These are phyloP conservation scores for Elymus sibiricus DNA, from an alignment of 176 grass and related monocot species.

Conservation along the genomic window DNA sequence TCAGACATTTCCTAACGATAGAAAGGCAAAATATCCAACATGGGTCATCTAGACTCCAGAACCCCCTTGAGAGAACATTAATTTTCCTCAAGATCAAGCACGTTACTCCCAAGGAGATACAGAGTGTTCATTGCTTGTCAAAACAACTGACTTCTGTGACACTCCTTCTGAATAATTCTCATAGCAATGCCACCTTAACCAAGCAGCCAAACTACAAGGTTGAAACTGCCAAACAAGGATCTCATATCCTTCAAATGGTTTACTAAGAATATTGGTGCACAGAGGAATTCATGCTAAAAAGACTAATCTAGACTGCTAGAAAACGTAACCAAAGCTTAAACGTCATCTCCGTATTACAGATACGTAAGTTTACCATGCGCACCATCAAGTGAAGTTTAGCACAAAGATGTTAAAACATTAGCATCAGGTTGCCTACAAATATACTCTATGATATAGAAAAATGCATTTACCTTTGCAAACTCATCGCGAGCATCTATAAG, in stretches of 20 bases:
- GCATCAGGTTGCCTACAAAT: background rate
- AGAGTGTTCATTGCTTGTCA: background rate
- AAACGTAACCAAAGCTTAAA: slow-evolving; percentile 4
- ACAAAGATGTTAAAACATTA: slow-evolving; percentile 9
- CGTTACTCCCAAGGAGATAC: background rate
- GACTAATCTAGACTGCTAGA: background rate
- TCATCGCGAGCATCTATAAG: slow-evolving; percentile 82
- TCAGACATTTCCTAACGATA: background rate
- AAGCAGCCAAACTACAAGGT: background rate
- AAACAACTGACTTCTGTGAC: background rate
- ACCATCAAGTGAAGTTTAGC: background rate
- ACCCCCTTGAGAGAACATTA: background rate
- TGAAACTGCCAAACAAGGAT: slow-evolving; percentile 4
- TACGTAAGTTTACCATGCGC: background rate
- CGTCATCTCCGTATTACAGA: background rate
- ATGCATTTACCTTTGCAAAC: slow-evolving; percentile 68
- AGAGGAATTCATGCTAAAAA: background rate
- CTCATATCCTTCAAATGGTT: background rate
- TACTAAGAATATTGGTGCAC: background rate
- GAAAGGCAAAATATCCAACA: background rate
- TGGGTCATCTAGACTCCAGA: background rate
- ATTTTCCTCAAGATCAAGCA: background rate
- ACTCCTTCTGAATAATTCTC: background rate
- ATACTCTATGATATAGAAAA: background rate
- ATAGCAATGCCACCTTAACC: background rate